These are phyloP conservation scores for Mucor circinelloides DNA, from an alignment of 371 early-diverging fungal genomes.

Conservation along the genomic window DNA sequence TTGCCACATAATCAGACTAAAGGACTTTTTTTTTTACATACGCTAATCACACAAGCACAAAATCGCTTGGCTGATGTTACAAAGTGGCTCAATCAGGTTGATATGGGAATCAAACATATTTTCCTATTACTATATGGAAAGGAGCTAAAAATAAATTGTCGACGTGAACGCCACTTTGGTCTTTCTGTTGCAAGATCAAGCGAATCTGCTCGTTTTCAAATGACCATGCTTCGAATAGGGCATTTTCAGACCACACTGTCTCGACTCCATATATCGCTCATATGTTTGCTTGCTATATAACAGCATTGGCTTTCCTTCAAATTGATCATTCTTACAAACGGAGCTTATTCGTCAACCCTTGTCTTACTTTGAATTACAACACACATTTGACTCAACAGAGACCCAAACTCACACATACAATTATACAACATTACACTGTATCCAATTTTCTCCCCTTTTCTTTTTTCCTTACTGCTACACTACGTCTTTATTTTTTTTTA, in stretches of 20 bases:
- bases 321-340: neutral
- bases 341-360: neutral
- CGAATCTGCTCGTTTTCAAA: neutral
- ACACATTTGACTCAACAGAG: neutral
- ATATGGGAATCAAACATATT: neutral
- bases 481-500: neutral
- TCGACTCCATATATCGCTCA: neutral
- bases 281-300: neutral
- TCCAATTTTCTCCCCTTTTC: constrained; percentile 10
- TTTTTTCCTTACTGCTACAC: constrained; percentile 5
- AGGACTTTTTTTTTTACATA: neutral
- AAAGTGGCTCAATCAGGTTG: neutral
- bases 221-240: neutral
- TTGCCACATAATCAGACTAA: neutral
- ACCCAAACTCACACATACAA: neutral
- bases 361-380: neutral
- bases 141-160: neutral
- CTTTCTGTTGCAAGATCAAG: neutral
- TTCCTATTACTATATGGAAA: neutral
- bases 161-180: neutral
- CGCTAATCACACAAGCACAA: neutral
- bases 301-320: neutral
- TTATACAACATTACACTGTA: neutral
- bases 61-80: neutral
- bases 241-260: neutral